Evolutionary conservation across 495 filamentous ascomycete genomes (phyloP).

Genomic region (Haplographium delicatum): DNA sequence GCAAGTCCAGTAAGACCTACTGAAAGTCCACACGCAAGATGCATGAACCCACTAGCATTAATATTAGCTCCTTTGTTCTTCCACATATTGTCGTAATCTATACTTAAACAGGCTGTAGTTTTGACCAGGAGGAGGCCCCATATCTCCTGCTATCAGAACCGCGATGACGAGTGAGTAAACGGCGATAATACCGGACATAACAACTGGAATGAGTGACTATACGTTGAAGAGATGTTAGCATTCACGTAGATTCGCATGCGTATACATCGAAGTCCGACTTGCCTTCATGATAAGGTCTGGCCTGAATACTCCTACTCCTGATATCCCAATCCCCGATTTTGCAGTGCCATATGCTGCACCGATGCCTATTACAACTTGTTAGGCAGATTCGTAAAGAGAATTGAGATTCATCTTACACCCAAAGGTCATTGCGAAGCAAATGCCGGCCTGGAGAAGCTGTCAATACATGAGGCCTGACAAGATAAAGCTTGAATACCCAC

Average conservation of each 20-base stretch:
- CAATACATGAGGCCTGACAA: constrained; percentile 16
- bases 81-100: too few species aligned
- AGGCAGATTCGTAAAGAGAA: constrained; percentile 8
- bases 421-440: constrained; percentile 92
- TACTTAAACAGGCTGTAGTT: constrained; percentile 81
- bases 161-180: constrained; percentile 96
- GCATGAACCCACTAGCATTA: constrained; percentile 75
- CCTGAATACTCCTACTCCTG: constrained; percentile 87
- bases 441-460: constrained; percentile 63
- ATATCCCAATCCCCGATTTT: constrained; percentile 94
- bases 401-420: constrained; percentile 60
- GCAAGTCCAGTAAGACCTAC: constrained; percentile 90
- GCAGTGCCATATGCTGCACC: constrained; percentile 97
- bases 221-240: constrained; percentile 22
- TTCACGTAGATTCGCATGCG: not conserved
- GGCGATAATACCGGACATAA: constrained; percentile 99
- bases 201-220: constrained; percentile 87
- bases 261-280: constrained; percentile 18
- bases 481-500: constrained; percentile 46
- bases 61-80: too few species aligned
- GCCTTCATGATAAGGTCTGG: constrained; percentile 99
- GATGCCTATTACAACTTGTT: constrained; percentile 50
- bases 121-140: constrained; percentile 57
- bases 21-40: constrained; percentile 83
- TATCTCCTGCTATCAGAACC: constrained; percentile 84